Percentiles rank a stretch among this genome's conserved stretches.
phyloP scores from a whole-genome alignment of 176 grass and related monocot species.

The Zea mays region DNA sequence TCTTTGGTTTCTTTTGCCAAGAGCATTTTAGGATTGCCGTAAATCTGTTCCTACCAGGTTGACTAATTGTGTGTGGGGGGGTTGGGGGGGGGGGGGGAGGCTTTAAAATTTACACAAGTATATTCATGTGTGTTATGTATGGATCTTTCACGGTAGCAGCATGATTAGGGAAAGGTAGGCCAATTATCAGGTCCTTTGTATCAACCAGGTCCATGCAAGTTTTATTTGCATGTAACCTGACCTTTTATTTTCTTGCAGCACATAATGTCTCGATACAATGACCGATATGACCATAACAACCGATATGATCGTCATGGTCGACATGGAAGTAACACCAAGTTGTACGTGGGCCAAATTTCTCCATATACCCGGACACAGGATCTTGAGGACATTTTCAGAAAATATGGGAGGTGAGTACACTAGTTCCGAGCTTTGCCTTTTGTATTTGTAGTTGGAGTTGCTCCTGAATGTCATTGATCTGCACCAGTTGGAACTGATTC shows the following conservation, averaged over 20 bases:
- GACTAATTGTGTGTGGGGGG: background rate
- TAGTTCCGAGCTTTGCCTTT: background rate
- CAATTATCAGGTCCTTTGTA: background rate
- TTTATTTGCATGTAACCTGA: background rate
- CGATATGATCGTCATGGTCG: constrained; percentile 4
- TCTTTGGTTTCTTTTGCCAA: background rate
- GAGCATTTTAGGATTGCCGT: background rate
- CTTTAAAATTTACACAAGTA: background rate
- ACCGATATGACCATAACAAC: constrained; percentile 31
- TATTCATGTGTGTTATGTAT: background rate
- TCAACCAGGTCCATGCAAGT: background rate
- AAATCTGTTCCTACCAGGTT: constrained; percentile 2
- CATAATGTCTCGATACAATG: constrained; percentile 80
- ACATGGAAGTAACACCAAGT: constrained; percentile 52
- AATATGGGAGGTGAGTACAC: constrained; percentile 80
- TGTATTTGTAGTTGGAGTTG: background rate
- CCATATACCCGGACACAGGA: constrained; percentile 50
- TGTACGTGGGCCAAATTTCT: constrained; percentile 80
- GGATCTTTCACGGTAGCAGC: background rate
- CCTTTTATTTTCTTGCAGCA: constrained; percentile 37
- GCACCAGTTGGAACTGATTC: background rate
- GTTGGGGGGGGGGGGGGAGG: too few relatives aligned
- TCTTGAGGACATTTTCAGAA: constrained; percentile 67
- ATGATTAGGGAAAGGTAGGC: background rate
- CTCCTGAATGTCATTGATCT: constrained; percentile 1